Conservation (phyloP, 139 green algal genomes). For the Axilococcus clingmanii region DNA sequence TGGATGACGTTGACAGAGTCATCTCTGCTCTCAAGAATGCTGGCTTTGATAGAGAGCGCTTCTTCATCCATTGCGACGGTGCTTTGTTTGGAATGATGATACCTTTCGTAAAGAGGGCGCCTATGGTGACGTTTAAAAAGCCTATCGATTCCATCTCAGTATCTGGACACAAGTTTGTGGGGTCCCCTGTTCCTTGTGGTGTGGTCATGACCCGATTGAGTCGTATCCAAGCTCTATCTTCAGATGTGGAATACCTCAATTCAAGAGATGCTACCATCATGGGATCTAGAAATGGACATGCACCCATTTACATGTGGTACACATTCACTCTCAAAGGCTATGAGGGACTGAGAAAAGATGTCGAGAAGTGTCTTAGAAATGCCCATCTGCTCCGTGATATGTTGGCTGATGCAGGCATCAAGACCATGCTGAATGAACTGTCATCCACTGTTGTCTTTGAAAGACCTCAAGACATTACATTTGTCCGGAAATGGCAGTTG, state of each 20-base stretch:
- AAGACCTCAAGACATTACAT: slow-evolving; percentile 68
- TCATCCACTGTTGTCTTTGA: slow-evolving; percentile 92
- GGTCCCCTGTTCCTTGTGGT: slow-evolving; percentile 82
- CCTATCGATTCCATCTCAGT: slow-evolving; percentile 89
- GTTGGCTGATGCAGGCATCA: slow-evolving; percentile 62
- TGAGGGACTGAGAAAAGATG: slow-evolving; percentile 73
- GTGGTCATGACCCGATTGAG: slow-evolving; percentile 75
- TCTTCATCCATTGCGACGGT: slow-evolving; percentile 98
- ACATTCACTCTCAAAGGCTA: slow-evolving; percentile 87
- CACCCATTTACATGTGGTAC: slow-evolving; percentile 95
- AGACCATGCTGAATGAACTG: slow-evolving; percentile 87
- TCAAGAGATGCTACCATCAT: slow-evolving; percentile 93
- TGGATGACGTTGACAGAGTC: slow-evolving; percentile 75
- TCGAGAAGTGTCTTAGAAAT: slow-evolving; percentile 88
- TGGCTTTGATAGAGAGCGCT: slow-evolving; percentile 81
- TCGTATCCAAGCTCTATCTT: slow-evolving; percentile 25
- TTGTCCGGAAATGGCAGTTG: slow-evolving; percentile 93
- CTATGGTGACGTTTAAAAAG: slow-evolving; percentile 94
- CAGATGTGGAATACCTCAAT: slow-evolving; percentile 92
- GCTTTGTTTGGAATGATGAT: slow-evolving; percentile 85
- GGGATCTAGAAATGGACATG: slow-evolving; percentile 91
- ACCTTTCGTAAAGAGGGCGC: slow-evolving; percentile 79
- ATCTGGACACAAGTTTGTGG: slow-evolving; percentile 93
- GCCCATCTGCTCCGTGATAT: slow-evolving; percentile 70
- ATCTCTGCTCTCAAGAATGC: slow-evolving; percentile 59